phyloP scores from a whole-genome alignment of 2,329 filamentous ascomycete genomes.

The Magnaporthiopsis poae region DNA sequence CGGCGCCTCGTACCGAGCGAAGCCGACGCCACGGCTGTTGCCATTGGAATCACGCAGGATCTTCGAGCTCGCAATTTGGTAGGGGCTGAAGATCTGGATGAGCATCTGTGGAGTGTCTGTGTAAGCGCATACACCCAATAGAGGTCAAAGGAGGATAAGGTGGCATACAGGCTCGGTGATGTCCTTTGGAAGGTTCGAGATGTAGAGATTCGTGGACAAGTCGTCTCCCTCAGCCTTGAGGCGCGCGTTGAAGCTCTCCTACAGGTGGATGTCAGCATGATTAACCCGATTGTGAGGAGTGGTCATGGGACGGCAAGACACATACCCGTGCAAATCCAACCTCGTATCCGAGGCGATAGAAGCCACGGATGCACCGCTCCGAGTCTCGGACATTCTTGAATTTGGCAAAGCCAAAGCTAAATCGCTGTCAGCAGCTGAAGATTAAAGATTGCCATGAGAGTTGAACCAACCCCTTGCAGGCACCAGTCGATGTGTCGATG shows the following conservation, averaged over 20 bases:
- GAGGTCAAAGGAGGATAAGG: background rate
- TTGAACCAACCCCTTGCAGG: constrained; percentile 77
- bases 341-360: constrained; percentile 90
- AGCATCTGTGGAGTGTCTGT: constrained; percentile 46
- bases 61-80: constrained; percentile 82
- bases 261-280: background rate
- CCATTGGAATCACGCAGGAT: constrained; percentile 87
- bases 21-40: constrained; percentile 91
- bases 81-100: constrained; percentile 67
- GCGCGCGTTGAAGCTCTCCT: constrained; percentile 97
- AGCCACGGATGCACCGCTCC: constrained; percentile 90
- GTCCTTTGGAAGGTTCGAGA: constrained; percentile 87
- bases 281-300: background rate
- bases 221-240: constrained; percentile 93
- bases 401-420: constrained; percentile 93
- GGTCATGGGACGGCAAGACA: constrained; percentile 10
- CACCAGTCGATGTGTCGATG: constrained; percentile 83
- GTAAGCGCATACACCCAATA: constrained; percentile 7
- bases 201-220: constrained; percentile 86
- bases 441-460: background rate
- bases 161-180: constrained; percentile 74
- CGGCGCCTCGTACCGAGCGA: constrained; percentile 63
- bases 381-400: constrained; percentile 81
- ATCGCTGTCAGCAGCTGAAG: constrained; percentile 12
- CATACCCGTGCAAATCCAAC: constrained; percentile 87